These are phyloP conservation scores for Inga leiocalycina DNA, from an alignment of 306 rosid species.

Conservation along the genomic window DNA sequence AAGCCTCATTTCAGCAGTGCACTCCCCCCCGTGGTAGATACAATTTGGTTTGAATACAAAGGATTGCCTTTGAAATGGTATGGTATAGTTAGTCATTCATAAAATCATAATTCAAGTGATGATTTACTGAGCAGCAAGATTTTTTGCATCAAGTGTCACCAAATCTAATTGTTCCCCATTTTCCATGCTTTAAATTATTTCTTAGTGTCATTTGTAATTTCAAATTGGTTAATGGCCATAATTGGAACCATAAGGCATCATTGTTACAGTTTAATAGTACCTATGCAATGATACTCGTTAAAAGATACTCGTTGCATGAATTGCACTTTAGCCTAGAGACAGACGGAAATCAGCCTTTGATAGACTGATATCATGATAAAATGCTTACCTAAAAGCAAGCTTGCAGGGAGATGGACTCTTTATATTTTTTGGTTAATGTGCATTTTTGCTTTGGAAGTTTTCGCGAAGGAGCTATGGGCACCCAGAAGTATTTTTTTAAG, in stretches of 20 bases:
- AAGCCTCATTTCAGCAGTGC: slow-evolving; percentile 78
- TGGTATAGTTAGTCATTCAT: neutral
- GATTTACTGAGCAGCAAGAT: neutral
- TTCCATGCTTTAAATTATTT: neutral
- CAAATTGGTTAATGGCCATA: neutral
- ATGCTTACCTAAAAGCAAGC: neutral
- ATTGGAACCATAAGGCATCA: neutral
- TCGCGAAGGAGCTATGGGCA: no score
- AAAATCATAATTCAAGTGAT: neutral
- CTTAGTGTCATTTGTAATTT: neutral
- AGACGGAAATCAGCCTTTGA: neutral
- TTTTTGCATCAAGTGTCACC: neutral
- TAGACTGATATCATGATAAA: neutral
- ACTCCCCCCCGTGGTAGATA: slow-evolving; percentile 87
- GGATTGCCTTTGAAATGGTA: slow-evolving; percentile 95
- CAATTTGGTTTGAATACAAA: slow-evolving; percentile 93
- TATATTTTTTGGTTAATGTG: neutral
- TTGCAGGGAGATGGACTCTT: neutral
- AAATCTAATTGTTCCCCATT: neutral
- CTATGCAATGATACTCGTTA: neutral
- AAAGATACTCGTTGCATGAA: neutral
- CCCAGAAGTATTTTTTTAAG: no score
- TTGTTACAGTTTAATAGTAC: neutral
- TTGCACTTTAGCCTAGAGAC: neutral
- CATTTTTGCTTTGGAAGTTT: no score